Evolutionary conservation across 1,284 basidiomycete species (phyloP), one percentile per base, ranked within the genome.

Genomic region (Ganoderma lucidum): DNA sequence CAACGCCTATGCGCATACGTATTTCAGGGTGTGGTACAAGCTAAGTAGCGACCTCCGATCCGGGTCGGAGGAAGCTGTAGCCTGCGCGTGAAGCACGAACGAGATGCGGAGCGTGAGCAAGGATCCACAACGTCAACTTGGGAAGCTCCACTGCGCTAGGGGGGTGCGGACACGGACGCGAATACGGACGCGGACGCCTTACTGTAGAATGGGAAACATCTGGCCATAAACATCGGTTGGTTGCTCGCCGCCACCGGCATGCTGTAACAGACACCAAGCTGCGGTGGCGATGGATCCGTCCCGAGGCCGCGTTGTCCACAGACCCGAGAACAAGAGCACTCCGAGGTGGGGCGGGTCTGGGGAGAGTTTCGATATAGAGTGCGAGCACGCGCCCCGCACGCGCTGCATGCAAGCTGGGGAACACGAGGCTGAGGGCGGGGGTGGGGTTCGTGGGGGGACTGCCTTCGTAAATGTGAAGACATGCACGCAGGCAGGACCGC

Each of bases 11-110:
- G 51, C 60, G 56, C 30, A 23, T 55, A 15, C 41, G 32, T 56
- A 10, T 58, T 39, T 51, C n/a, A 55, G 14, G n/a, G 17, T 14
- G 15, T 19, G 58, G 17, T 37, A 19, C 15, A 17, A n/a, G n/a
- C n/a, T n/a, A n/a, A 17, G 15, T 23, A 3, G 32, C 19, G 5
- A 39, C 19, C 60, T 65, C 70, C 70, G 65, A 71, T 51, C 39
- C 45, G 17, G 32, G 55, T 70, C 69, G 66, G 69, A 70, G 66
- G 23, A 28, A 23, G 41, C 28, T 69, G 51, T 62, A 44, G 19
- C 55, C 61, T 42, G 45, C 42, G 42, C 32, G 30, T 59, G 53
- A 32, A 56, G 53, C 28, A 56, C 28, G 30, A 17, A 9, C 53
- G 30, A 32, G 30, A 14, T 0, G 15, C 53, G 23, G 48, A 51